Evolutionary conservation across 108 stramenopile species (phyloP), one percentile per base, ranked within the genome.

Genomic region (Schizochytrium sp.): DNA sequence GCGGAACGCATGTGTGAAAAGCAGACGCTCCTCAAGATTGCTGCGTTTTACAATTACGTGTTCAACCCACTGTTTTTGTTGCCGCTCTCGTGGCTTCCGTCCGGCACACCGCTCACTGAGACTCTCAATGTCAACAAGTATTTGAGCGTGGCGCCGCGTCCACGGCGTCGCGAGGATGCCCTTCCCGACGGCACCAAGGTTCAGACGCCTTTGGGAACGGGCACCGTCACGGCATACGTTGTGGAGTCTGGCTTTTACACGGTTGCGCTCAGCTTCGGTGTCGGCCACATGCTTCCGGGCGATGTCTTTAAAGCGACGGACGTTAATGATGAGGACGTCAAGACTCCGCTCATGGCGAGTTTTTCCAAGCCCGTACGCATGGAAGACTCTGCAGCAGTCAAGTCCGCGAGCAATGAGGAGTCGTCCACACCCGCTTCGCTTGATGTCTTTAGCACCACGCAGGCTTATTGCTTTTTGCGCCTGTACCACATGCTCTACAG

Each of bases 401-500:
- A 18, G 45, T 25, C 12, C 14, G 69, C 72, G 10, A 5, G 45
- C 43, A 69, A 69, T 14, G 63, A 6, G 21, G 53, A 23, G 1
- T 10, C 87, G 45, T 16, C 5, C 5, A 60, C 87, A 2, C n/a
- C 88, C 16, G 87, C 14, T 87, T 14, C 88, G 34, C 72, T 19
- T 43, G 28, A 87, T 28, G 6, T 89, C 44, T 90, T 29, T 53
- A 25, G 34, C 60, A 88, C 89, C 5, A 47, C 58, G 29, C 58
- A 59, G 57, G 57, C 88, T 44, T 94, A 93, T 89, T 57, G 91
- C 25, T 92, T 94, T 88, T 58, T 94, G 58, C 72, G 94, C 23
- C 91, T 93, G 1, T 90, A 92, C 58, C 92, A 93, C 55, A 57
- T 92, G 63, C 51, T 94, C 18, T 92, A 55, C 44, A 90, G 90